Percentiles rank a stretch among this genome's conserved stretches.
Conservation (phyloP, 1,139 yeast genomes). For the Hyphopichia pseudoburtonii region DNA sequence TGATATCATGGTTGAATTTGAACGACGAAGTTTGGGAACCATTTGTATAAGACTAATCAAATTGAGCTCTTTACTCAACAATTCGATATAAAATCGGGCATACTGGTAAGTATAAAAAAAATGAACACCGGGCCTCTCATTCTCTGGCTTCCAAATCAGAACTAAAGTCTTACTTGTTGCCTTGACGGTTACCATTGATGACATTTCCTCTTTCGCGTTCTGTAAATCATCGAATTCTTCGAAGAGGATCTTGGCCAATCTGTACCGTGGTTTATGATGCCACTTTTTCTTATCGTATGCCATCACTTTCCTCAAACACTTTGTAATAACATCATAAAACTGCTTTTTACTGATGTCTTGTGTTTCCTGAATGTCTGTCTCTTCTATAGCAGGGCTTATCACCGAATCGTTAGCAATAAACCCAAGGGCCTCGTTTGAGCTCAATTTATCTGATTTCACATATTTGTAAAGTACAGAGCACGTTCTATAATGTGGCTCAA, state of each 20-base stretch:
- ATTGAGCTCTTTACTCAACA: slow-evolving; percentile 57
- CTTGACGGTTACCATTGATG: slow-evolving; percentile 61
- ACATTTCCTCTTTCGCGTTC: slow-evolving; percentile 65
- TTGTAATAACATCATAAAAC: slow-evolving; percentile 24
- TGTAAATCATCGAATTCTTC: slow-evolving; percentile 53
- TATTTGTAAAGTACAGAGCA: slow-evolving; percentile 62
- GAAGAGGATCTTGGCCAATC: slow-evolving; percentile 64
- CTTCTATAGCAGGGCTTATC: slow-evolving; percentile 10
- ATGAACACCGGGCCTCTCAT: slow-evolving; percentile 91
- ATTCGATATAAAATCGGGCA: slow-evolving; percentile 58
- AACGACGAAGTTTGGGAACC: slow-evolving; percentile 70
- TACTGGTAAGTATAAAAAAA: slow-evolving; percentile 77
- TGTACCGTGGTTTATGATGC: slow-evolving; percentile 85
- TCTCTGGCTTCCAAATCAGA: slow-evolving; percentile 90
- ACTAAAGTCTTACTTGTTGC: slow-evolving; percentile 71
- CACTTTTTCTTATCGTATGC: slow-evolving; percentile 77
- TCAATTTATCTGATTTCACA: slow-evolving; percentile 36
- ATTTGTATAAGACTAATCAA: slow-evolving; percentile 58
- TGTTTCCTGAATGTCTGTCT: no score
- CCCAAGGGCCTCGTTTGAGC: slow-evolving; percentile 33
- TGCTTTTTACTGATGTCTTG: slow-evolving; percentile 21
- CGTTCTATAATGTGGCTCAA: slow-evolving; percentile 75
- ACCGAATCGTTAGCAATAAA: slow-evolving; percentile 39
- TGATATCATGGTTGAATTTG: slow-evolving; percentile 71
- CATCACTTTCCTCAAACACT: slow-evolving; percentile 37